These are phyloP conservation scores for Penicillium glabrum DNA, from an alignment of 2,329 filamentous ascomycete species.

Conservation along the genomic window DNA sequence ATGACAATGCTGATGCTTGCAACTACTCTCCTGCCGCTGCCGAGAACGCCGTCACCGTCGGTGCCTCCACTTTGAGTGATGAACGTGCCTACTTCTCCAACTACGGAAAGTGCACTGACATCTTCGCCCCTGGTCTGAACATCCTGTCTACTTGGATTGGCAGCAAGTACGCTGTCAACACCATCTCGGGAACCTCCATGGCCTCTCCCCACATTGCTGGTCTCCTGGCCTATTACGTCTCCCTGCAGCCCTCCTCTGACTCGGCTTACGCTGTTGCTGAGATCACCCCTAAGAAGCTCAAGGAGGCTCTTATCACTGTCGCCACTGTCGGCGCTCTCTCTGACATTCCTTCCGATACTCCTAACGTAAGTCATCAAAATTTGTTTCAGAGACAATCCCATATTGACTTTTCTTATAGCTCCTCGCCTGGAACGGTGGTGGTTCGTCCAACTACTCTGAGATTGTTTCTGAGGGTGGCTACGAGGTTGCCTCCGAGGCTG, in stretches of 20 bases:
- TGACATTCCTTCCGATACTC: conserved; percentile 81
- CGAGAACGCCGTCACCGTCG: conserved; percentile 88
- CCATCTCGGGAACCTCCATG: conserved; percentile 99
- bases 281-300: conserved; percentile 91
- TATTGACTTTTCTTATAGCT: conserved; percentile 50
- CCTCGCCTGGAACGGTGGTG: conserved; percentile 98
- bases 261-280: conserved; percentile 87
- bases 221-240: conserved; percentile 96
- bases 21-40: conserved; percentile 98
- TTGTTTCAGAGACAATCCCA: not conserved
- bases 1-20: conserved; percentile 98
- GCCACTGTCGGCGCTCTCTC: conserved; percentile 75
- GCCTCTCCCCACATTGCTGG: conserved; percentile 95
- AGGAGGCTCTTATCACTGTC: conserved; percentile 80
- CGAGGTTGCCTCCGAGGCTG: conserved; percentile 44
- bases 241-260: conserved; percentile 84
- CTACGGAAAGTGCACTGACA: conserved; percentile 98
- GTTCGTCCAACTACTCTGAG: conserved; percentile 82
- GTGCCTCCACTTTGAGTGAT: conserved; percentile 88
- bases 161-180: conserved; percentile 93
- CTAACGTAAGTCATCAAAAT: conserved; percentile 62
- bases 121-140: conserved; percentile 96
- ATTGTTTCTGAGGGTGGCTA: conserved; percentile 76
- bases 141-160: conserved; percentile 99
- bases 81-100: conserved; percentile 99